Evolutionary conservation across 805 yeast genomes (phyloP).

Genomic region (Blastobotrys robertii): DNA sequence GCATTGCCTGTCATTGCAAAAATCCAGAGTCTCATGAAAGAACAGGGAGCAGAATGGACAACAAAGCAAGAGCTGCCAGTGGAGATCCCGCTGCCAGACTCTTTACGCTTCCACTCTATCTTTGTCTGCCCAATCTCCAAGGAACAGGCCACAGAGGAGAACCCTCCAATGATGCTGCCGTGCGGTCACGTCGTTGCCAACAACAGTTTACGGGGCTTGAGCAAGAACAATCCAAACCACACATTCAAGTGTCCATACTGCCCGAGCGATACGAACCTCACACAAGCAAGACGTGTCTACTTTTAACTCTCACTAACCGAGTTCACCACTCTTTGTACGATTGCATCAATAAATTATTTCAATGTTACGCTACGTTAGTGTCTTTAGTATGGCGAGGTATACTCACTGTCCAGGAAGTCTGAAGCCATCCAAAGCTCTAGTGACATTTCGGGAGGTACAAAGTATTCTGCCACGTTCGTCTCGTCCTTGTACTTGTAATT

Average conservation of each 20-base stretch:
- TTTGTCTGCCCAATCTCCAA: constrained; percentile 65
- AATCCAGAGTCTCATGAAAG: constrained; percentile 34
- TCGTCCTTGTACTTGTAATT: constrained; percentile 49
- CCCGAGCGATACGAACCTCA: constrained; percentile 38
- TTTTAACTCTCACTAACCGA: constrained; percentile 22
- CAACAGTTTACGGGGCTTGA: constrained; percentile 41
- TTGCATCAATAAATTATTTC: not conserved
- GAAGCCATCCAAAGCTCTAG: constrained; percentile 87
- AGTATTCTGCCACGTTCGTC: constrained; percentile 72
- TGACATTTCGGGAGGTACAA: constrained; percentile 90
- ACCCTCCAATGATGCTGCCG: constrained; percentile 55
- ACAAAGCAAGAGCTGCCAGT: constrained; percentile 52
- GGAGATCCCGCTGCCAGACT: constrained; percentile 45
- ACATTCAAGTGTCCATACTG: constrained; percentile 67
- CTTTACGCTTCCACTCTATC: constrained; percentile 49
- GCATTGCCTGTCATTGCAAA: constrained; percentile 47
- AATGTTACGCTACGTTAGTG: not conserved
- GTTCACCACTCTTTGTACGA: too few species aligned
- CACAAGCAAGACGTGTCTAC: constrained; percentile 36
- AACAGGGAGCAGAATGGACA: constrained; percentile 42
- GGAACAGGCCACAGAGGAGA: constrained; percentile 48
- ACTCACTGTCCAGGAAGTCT: constrained; percentile 55
- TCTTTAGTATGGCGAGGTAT: not conserved
- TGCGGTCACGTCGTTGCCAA: constrained; percentile 57
- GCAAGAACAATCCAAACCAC: constrained; percentile 31